Base-by-base conservation (phyloP, 2,329 filamentous ascomycete genomes). In the Zelopaecilomyces penicillatus region DNA sequence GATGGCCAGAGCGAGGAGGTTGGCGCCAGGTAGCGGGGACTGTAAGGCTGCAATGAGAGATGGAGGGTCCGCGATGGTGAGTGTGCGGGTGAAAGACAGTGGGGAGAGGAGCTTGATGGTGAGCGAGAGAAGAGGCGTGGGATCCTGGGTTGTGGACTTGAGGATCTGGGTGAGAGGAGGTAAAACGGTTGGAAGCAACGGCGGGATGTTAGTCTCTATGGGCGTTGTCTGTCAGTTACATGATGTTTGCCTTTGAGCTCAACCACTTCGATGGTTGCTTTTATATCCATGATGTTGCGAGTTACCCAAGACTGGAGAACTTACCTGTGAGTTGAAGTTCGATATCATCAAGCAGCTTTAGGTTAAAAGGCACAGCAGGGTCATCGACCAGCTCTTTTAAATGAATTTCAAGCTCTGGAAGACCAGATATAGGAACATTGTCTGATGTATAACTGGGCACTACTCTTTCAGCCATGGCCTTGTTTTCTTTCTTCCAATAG, bases 291-390 rank as follows among this genome's bases (percentile, higher is more conserved):
- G 38, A 37, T 39, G 11, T 26, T 9, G 35, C 12, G 3, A 27
- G 11, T 19, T 19, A 19, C 19, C 19, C 19, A 40, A 28, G 11
- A 5, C n/a, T 6, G 2, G 8, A 10, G 9, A 8, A 46, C 57
- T 28, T 56, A 74, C 76, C 72, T 36, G 68, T 80, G 11, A 82
- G 64, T 54, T 81, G 76, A 4, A 81, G 68, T 53, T 76, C 72
- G 37, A 82, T 71, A 54, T 78, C 64, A 54, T 82, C 78, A 47
- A 82, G 74, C 2, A 82, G 64, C 51, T 72, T 73, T 8, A 63
- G 60, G 47, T 73, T 60, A 32, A 76, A 62, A 1, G 64, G 57
- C 1, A 67, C 57, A 0, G 63, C 61, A 12, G 71, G 63, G 48
- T 73, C 67, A 28, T 61, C 56, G 12, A 68, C 50, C n/a, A 82